Percentiles rank a stretch among this genome's conserved stretches.
Conservation (phyloP, 768 basidiomycete genomes). For the Panaeolus cyanescens region DNA sequence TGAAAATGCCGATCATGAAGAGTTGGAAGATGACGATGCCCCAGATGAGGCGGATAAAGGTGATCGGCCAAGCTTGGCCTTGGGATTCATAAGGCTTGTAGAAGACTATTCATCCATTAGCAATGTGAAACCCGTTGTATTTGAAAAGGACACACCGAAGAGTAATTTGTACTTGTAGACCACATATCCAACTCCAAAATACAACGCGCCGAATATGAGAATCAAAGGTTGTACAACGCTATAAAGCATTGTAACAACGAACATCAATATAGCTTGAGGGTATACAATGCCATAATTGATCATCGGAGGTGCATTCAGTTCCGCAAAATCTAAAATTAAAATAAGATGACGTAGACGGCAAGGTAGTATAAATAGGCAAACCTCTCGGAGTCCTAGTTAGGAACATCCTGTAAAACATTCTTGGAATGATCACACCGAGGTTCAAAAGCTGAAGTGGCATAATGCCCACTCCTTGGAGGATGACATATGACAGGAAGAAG, state of each 20-base stretch:
- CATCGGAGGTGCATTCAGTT: constrained; percentile 96
- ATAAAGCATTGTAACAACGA: constrained; percentile 93
- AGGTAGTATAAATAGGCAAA: constrained; percentile 26
- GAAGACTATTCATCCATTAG: constrained; percentile 63
- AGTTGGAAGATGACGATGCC: constrained; percentile 90
- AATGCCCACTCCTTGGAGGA: constrained; percentile 86
- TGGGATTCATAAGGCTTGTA: constrained; percentile 98
- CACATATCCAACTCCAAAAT: constrained; percentile 94
- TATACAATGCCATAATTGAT: constrained; percentile 98
- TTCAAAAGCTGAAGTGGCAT: constrained; percentile 97
- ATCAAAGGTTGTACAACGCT: constrained; percentile 96
- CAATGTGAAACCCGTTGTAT: not conserved
- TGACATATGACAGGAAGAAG: constrained; percentile 85
- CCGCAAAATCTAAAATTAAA: constrained; percentile 78
- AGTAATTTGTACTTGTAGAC: constrained; percentile 98
- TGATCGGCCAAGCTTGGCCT: constrained; percentile 97
- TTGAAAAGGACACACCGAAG: constrained; percentile 84
- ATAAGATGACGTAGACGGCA: not conserved
- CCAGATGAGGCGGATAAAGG: constrained; percentile 90
- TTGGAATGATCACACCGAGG: constrained; percentile 83
- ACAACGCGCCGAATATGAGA: constrained; percentile 91
- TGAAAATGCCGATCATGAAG: constrained; percentile 98
- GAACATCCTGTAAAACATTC: constrained; percentile 72
- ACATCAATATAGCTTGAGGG: constrained; percentile 94
- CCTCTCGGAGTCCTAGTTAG: constrained; percentile 91